phyloP scores from a whole-genome alignment of 495 filamentous ascomycete genomes.

The Talaromyces adpressus region DNA sequence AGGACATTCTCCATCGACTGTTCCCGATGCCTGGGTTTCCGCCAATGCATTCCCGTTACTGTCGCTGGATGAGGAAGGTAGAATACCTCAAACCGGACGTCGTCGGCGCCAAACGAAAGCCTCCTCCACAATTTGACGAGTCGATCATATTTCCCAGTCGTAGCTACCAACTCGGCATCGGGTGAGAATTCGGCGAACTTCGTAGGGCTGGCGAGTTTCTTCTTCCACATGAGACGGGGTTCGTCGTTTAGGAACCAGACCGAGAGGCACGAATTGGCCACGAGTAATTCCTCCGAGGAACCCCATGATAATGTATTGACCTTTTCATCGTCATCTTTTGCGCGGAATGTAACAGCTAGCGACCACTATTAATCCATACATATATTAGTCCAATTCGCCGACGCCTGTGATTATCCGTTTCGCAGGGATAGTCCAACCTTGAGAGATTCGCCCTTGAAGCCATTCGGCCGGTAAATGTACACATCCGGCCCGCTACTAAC shows the following conservation, averaged over 20 bases:
- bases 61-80: constrained; percentile 80
- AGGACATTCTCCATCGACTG: constrained; percentile 82
- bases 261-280: constrained; percentile 63
- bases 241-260: constrained; percentile 55
- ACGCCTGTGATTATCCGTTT: background rate
- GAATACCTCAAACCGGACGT: constrained; percentile 81
- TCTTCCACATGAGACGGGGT: constrained; percentile 61
- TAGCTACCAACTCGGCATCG: constrained; percentile 78
- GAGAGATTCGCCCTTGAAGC: constrained; percentile 55
- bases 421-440: constrained; percentile 22
- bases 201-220: constrained; percentile 60
- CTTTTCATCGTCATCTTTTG: constrained; percentile 33
- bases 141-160: constrained; percentile 70
- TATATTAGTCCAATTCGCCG: constrained; percentile 8
- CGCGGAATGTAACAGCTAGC: constrained; percentile 38
- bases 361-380: constrained; percentile 39
- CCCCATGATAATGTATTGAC: constrained; percentile 79
- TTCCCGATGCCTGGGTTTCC: constrained; percentile 63
- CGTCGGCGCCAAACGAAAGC: constrained; percentile 73
- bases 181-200: constrained; percentile 78
- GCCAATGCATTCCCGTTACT: constrained; percentile 82
- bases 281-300: constrained; percentile 69
- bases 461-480: constrained; percentile 74
- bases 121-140: constrained; percentile 91
- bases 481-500: constrained; percentile 56